Conservation (phyloP, 169 alveolate species). For the Eimeria necatrix region DNA sequence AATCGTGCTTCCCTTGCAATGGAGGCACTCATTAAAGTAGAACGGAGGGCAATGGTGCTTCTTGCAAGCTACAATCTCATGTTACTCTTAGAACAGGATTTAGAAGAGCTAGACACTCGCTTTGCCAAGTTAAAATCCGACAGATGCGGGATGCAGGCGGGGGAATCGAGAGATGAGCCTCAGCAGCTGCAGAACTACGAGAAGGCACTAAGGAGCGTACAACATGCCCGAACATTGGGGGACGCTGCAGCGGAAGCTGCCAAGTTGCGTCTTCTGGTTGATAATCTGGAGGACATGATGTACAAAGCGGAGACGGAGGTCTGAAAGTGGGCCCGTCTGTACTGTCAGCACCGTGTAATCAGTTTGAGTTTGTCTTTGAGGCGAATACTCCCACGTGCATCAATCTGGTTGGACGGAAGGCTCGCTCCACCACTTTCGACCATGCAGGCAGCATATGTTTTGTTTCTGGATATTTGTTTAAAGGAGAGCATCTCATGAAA, state of each 20-base stretch:
- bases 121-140: neutral
- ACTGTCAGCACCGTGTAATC: neutral
- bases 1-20: neutral
- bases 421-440: no score
- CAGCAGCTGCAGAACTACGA: neutral
- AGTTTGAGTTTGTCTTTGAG: neutral
- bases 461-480: no score
- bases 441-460: no score
- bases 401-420: neutral
- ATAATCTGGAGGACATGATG: neutral
- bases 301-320: neutral
- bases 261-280: neutral
- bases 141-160: neutral
- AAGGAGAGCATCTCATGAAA: no score
- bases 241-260: neutral
- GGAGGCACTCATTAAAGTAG: neutral
- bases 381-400: neutral
- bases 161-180: neutral
- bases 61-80: neutral
- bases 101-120: neutral
- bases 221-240: neutral
- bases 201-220: neutral
- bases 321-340: neutral
- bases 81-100: neutral
- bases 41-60: neutral